A percentile compares a stretch with the other conserved stretches of the same genome.
These are phyloP conservation scores for Coleophoma cylindrospora DNA, from an alignment of 2,329 filamentous ascomycete species.

Conservation along the genomic window DNA sequence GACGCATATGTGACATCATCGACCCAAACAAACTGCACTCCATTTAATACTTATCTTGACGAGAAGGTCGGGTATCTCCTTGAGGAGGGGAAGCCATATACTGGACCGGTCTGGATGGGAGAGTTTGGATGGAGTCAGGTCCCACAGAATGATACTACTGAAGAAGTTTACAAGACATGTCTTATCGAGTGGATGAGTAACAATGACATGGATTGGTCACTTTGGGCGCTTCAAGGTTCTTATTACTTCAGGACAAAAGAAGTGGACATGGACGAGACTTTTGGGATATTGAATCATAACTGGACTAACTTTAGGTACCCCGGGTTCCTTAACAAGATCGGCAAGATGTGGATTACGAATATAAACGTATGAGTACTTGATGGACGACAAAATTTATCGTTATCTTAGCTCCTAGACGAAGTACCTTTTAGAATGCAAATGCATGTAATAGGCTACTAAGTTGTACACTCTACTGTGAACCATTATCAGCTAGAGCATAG, in stretches of 20 bases:
- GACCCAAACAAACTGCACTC: slow-evolving; percentile 38
- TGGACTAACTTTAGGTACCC: slow-evolving; percentile 37
- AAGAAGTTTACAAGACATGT: slow-evolving; percentile 44
- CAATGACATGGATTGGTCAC: slow-evolving; percentile 55
- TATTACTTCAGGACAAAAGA: slow-evolving; percentile 50
- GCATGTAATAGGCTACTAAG: too few relatives aligned
- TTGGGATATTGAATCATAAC: slow-evolving; percentile 41
- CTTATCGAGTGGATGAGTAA: slow-evolving; percentile 44
- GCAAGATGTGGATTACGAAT: slow-evolving; percentile 33
- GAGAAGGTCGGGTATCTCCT: slow-evolving; percentile 46
- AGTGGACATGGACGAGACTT: slow-evolving; percentile 47
- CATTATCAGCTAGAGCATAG: too few relatives aligned
- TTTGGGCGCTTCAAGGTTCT: slow-evolving; percentile 53
- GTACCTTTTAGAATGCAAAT: too few relatives aligned
- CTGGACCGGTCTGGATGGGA: slow-evolving; percentile 50
- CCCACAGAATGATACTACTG: slow-evolving; percentile 34
- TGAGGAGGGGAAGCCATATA: slow-evolving; percentile 38
- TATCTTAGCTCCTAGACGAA: too few relatives aligned
- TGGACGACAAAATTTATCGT: too few relatives aligned
- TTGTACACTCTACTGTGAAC: too few relatives aligned
- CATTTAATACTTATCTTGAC: slow-evolving; percentile 39
- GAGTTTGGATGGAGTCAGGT: slow-evolving; percentile 42
- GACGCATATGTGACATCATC: too few relatives aligned
- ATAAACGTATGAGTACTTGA: slow-evolving; percentile 30
- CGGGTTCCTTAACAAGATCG: slow-evolving; percentile 27